Evolutionary conservation across 2,329 filamentous ascomycete species (phyloP), one percentile per base, ranked within the genome.

Genomic region (Blumeriella jaapii): DNA sequence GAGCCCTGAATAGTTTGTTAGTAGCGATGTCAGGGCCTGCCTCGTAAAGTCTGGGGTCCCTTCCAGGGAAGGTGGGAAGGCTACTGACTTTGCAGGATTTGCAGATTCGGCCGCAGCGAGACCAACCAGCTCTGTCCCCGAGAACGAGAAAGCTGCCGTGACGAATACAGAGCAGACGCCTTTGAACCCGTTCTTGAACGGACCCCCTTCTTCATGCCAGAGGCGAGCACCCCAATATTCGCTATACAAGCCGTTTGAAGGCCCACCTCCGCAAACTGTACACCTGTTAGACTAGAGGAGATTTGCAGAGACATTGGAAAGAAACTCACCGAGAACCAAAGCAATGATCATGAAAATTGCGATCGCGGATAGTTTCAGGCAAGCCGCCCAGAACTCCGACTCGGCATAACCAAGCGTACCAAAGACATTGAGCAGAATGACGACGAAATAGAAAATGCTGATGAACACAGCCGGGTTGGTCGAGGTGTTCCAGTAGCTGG

Each of bases 391-490:
- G 49, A 93, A 93, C 52, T 93, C 85, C 16, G 82, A 84, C 57
- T 93, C 84, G 51, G 84, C 85, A 50, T 89, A 93, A 14, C 80
- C 82, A 50, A 81, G 81, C 45, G 94, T 80, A 34, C 85, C 85
- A 49, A 89, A 91, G 42, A 93, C 59, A 55, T 94, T 94, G 61
- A 94, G 93, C 17, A 61, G 49, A 30, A 93, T 67, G 48, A 94
- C 87, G 37, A 78, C 50, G 11, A 74, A 40, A 40, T 89, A 71
- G 59, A 94, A 95, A 28, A 94, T 64, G 25, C 81, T 72, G 14
- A 94, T 82, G 63, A 83, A 94, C 12, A 81, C 77, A 35, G 78
- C 74, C 40, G 75, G 74, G 19, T 43, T 44, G 7, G 47, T 44
- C 16, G 59, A 48, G 1, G 68, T 57, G 33, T 75, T 73, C 86